phyloP scores from a whole-genome alignment of 257 asterid genomes.

The Galeopsis tetrahit region DNA sequence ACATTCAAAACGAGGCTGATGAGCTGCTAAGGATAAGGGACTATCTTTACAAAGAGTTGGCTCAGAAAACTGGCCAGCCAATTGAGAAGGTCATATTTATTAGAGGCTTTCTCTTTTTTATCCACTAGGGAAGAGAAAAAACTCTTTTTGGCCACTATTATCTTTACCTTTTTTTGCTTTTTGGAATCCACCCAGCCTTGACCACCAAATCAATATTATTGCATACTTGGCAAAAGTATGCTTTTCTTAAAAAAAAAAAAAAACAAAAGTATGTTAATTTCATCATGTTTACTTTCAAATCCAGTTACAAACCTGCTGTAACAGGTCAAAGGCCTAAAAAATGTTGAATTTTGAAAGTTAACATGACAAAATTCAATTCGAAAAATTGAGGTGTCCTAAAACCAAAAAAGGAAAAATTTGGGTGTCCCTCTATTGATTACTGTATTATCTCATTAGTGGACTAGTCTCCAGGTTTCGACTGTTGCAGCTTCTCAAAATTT shows the following conservation, averaged over 20 bases:
- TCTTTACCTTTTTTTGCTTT: background rate
- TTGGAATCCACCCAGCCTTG: background rate
- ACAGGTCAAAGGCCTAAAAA: no score
- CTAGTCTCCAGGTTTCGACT: background rate
- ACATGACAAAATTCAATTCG: no score
- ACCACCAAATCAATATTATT: background rate
- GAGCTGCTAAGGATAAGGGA: constrained; percentile 85
- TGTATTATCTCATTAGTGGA: background rate
- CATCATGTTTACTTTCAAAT: no score
- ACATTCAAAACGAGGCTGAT: constrained; percentile 78
- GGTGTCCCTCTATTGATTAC: background rate
- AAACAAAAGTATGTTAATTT: no score
- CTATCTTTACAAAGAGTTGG: constrained; percentile 89
- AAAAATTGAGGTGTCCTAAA: no score
- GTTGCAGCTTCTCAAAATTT: background rate
- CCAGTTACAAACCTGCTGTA: no score
- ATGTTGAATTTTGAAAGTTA: no score
- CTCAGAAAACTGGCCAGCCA: constrained; percentile 86
- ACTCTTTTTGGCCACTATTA: background rate
- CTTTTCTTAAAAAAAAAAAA: background rate
- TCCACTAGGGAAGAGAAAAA: background rate
- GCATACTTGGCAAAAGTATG: background rate
- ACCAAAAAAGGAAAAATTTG: no score
- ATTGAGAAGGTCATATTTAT: constrained; percentile 61
- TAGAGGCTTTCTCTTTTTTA: background rate